Conservation (phyloP, 257 asterid species). For the Jaltomata sinuosa region DNA sequence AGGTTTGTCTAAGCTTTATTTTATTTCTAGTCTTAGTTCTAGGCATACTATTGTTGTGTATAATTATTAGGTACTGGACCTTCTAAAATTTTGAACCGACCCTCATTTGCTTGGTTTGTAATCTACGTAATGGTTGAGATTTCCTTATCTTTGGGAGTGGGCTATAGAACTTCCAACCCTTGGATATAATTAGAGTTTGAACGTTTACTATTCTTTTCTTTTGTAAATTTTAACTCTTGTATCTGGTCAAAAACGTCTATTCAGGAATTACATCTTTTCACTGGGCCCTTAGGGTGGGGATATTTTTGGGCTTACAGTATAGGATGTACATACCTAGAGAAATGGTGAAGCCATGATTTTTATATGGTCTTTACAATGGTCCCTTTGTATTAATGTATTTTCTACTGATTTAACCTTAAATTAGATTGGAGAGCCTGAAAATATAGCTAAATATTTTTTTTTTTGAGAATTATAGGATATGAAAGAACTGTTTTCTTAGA, state of each 20-base stretch:
- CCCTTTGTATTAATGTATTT: neutral
- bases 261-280: neutral
- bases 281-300: neutral
- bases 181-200: neutral
- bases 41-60: neutral
- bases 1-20: constrained; percentile 33
- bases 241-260: neutral
- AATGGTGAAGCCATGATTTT: neutral
- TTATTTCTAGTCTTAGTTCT: neutral
- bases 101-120: neutral
- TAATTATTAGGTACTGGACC: neutral
- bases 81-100: neutral
- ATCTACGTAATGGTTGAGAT: neutral
- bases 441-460: neutral
- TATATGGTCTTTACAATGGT: neutral
- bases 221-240: neutral
- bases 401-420: neutral
- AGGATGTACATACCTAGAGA: neutral
- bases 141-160: neutral
- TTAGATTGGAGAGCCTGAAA: neutral
- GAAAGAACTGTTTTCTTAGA: neutral
- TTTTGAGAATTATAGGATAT: neutral
- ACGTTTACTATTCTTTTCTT: neutral
- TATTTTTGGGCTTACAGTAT: neutral
- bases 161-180: neutral